Base-by-base conservation (phyloP, 306 rosid species). In the Vachellia collinsii region DNA sequence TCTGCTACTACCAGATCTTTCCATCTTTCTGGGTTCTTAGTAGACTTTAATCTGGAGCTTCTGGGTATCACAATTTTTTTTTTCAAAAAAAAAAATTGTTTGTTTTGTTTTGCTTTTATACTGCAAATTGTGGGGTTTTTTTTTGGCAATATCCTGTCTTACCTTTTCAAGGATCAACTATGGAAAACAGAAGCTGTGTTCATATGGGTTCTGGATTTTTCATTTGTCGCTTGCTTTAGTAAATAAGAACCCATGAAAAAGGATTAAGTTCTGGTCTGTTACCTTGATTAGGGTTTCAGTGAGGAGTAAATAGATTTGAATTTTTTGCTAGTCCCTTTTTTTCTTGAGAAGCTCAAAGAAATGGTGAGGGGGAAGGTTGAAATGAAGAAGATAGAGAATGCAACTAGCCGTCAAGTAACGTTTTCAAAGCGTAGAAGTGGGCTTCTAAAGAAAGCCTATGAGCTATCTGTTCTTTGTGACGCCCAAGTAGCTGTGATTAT, bases 331-430 rank as follows among this genome's bases (percentile, higher is more conserved):
- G 46, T 11, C 46, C 62, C 11, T 61, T 16, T 50, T 72, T 19
- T 39, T 61, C 34, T 4, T 20, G 66, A 51, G 9, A 20, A 48
- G 29, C 20, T 74, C n/a, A 11, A 72, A 76, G 70, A 76, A 17
- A 90, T 90, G 94, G 90, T 50, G 88, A 90, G 85, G 72, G 91
- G 90, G 42, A 90, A 90, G 83, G 50, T 90, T 78, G 70, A 90
- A 81, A 88, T 90, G 89, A 86, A 80, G 56, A 58, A 53, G 69
- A 90, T 88, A 11, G 94, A 90, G 76, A 90, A 88, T 56, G 78
- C 82, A 5, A 79, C 90, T 1, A 86, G 59, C 78, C 76, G 93
- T 59, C 91, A 90, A 74, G 93, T 86, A 70, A 88, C 93, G 4
- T 90, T 90, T 72, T 80, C 91, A 5, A 88, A 90, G 83, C 85